Evolutionary conservation across 805 yeast species (phyloP).

Genomic region (baker's yeast (Saccharomyces cerevisiae)): DNA sequence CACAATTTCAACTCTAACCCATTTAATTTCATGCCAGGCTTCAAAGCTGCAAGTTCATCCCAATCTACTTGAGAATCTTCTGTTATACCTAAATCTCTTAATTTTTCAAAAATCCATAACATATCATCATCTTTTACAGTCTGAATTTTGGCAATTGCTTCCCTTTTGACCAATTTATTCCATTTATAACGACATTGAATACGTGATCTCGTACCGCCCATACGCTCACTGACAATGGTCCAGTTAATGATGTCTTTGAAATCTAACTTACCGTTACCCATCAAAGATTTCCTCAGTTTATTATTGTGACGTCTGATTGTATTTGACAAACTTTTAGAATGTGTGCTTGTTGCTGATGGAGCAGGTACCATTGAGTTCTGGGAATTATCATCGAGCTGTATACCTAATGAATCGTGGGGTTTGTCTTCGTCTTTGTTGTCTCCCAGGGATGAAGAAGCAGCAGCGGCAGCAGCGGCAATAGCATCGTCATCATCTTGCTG

Average conservation of each 20-base stretch:
- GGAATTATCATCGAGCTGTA: not conserved
- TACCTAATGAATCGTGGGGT: not conserved
- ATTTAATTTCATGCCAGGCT: constrained; percentile 43
- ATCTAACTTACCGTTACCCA: constrained; percentile 7
- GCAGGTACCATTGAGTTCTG: not conserved
- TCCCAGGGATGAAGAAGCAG: not conserved
- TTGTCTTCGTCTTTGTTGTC: not conserved
- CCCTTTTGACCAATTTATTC: constrained; percentile 63
- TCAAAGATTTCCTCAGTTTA: not conserved
- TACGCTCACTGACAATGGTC: constrained; percentile 75
- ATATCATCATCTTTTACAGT: constrained; percentile 37
- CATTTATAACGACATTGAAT: constrained; percentile 91
- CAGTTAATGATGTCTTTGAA: constrained; percentile 53
- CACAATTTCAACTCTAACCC: constrained; percentile 54
- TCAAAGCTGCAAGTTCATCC: constrained; percentile 44
- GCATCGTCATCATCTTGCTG: not conserved
- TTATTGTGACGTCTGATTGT: not conserved
- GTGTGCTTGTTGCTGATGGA: not conserved
- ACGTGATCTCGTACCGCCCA: constrained; percentile 77
- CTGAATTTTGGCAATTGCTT: constrained; percentile 35
- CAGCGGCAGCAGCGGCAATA: not conserved
- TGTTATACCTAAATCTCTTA: constrained; percentile 38
- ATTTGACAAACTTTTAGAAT: not conserved
- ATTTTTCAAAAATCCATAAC: constrained; percentile 40
- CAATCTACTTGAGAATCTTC: constrained; percentile 43